Conservation (phyloP, 108 stramenopile species). For the Conticribra weissflogii region DNA sequence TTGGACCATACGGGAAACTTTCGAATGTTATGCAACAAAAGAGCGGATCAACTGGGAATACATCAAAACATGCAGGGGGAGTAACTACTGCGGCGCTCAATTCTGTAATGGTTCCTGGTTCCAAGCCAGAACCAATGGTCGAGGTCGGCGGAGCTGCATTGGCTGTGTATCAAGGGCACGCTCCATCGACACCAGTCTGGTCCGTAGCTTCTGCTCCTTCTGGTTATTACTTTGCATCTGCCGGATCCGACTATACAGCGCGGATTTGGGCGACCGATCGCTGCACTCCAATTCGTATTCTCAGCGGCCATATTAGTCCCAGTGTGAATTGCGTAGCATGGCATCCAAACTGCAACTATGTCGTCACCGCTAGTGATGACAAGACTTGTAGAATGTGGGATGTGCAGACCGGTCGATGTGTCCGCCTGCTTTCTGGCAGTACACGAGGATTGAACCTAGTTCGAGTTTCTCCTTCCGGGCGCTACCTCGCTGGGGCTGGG, state of each 20-base stretch:
- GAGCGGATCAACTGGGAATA: constrained; percentile 15
- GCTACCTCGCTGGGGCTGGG: constrained; percentile 77
- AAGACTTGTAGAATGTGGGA: constrained; percentile 96
- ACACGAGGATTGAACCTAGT: constrained; percentile 69
- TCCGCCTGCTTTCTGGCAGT: constrained; percentile 89
- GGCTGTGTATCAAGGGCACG: constrained; percentile 86
- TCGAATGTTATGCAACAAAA: constrained; percentile 42
- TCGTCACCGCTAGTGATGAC: constrained; percentile 90
- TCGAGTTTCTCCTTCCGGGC: constrained; percentile 72
- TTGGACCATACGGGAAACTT: constrained; percentile 73
- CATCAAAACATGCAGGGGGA: constrained; percentile 6
- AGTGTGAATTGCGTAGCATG: constrained; percentile 89
- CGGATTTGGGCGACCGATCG: constrained; percentile 95
- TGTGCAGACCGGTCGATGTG: constrained; percentile 90
- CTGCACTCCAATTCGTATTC: constrained; percentile 84
- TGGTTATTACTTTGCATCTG: constrained; percentile 97
- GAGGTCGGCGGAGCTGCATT: constrained; percentile 76
- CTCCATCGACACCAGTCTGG: constrained; percentile 79
- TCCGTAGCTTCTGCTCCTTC: constrained; percentile 81
- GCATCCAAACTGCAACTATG: constrained; percentile 97
- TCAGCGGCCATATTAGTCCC: constrained; percentile 90
- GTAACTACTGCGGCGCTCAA: constrained; percentile 40
- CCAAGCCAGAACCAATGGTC: constrained; percentile 57
- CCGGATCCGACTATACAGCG: constrained; percentile 89
- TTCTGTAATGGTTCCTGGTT: constrained; percentile 58